Conservation (phyloP, 2,329 filamentous ascomycete genomes). For the Hypoxylon sp. region DNA sequence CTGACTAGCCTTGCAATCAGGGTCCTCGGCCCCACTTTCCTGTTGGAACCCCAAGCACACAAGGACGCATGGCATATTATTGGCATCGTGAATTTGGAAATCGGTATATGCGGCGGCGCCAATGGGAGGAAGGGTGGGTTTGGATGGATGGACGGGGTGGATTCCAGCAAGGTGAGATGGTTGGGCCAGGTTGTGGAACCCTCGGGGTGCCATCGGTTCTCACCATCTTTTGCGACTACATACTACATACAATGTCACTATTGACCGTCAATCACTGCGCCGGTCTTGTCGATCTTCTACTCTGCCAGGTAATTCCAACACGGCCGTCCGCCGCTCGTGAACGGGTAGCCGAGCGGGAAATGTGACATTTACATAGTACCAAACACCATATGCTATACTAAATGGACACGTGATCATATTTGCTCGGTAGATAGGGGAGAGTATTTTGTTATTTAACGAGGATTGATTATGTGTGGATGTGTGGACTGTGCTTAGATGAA, state of each 20-base stretch:
- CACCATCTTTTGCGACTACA: constrained; percentile 9
- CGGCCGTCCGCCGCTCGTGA: background rate
- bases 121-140: constrained; percentile 3
- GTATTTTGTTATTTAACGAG: too few species aligned
- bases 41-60: constrained; percentile 22
- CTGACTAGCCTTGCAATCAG: constrained; percentile 29
- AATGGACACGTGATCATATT: constrained; percentile 15
- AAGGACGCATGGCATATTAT: constrained; percentile 17
- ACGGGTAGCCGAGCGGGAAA: constrained; percentile 11
- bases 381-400: background rate
- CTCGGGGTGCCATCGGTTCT: constrained; percentile 20
- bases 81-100: constrained; percentile 26
- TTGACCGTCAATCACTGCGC: constrained; percentile 10
- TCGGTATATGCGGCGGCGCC: constrained; percentile 12
- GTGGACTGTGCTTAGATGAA: too few species aligned
- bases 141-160: background rate
- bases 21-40: constrained; percentile 35
- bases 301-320: constrained; percentile 16
- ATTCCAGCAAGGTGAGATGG: background rate
- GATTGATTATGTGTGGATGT: too few species aligned
- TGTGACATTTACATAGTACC: background rate
- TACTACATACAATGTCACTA: too few species aligned
- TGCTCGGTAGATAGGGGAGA: constrained; percentile 1
- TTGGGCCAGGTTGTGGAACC: constrained; percentile 17
- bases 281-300: constrained; percentile 17